phyloP scores from a whole-genome alignment of 2,329 filamentous ascomycete species.

The Penicillium brevicompactum region DNA sequence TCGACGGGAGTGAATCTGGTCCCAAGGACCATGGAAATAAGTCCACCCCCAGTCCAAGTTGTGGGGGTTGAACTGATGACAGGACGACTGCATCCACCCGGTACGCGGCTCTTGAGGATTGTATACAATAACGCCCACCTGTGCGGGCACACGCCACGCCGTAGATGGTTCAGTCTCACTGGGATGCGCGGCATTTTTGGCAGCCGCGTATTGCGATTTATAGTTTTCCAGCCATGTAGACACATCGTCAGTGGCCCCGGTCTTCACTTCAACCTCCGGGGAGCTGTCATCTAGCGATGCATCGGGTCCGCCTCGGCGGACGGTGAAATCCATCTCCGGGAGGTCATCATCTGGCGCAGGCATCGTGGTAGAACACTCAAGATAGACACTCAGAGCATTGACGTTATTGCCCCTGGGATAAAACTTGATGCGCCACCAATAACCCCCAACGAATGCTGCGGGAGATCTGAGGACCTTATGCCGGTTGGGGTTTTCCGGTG shows the following conservation, averaged over 20 bases:
- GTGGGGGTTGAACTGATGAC: conserved; percentile 61
- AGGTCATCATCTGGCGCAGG: conserved; percentile 40
- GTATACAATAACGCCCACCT: conserved; percentile 64
- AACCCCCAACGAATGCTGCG: conserved; percentile 57
- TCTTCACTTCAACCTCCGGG: conserved; percentile 36
- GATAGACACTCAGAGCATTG: conserved; percentile 61
- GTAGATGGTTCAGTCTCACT: conserved; percentile 14
- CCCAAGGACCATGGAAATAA: conserved; percentile 61
- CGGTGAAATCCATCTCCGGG: conserved; percentile 43
- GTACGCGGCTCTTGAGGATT: conserved; percentile 65
- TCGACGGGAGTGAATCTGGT: conserved; percentile 60
- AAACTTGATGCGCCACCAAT: conserved; percentile 68
- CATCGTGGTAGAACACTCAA: conserved; percentile 60
- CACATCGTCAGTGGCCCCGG: conserved; percentile 29
- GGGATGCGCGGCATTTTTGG: conserved; percentile 1
- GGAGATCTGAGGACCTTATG: conserved; percentile 62
- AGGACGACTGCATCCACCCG: conserved; percentile 57
- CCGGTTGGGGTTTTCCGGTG: conserved; percentile 61
- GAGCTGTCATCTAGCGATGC: conserved; percentile 32
- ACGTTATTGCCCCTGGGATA: conserved; percentile 64
- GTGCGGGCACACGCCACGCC: conserved; percentile 57
- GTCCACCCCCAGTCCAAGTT: conserved; percentile 67
- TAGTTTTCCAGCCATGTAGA: conserved; percentile 35
- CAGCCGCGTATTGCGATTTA: conserved; percentile 28
- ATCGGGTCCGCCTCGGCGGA: conserved; percentile 42